A percentile compares a stretch with the other conserved stretches of the same genome.
Evolutionary conservation across 1,284 basidiomycete genomes (phyloP).

Genomic region (Fomitiporia mediterranea): DNA sequence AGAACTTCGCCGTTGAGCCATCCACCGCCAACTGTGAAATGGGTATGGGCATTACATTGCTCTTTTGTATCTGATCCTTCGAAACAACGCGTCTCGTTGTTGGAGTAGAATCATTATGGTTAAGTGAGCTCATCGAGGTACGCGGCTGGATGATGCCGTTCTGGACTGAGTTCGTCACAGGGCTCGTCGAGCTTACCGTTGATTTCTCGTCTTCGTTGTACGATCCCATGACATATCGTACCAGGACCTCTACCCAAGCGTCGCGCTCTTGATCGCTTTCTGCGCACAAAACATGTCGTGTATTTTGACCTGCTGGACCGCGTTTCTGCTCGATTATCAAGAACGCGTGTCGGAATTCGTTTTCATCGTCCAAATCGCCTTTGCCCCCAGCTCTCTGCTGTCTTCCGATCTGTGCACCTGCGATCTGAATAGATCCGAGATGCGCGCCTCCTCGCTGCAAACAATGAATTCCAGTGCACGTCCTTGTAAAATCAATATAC

Average conservation of each 20-base stretch:
- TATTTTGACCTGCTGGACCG: slow-evolving; percentile 62
- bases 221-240: slow-evolving; percentile 71
- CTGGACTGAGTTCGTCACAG: slow-evolving; percentile 10
- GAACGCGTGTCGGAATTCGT: slow-evolving; percentile 95
- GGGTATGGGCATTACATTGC: slow-evolving; percentile 39
- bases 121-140: slow-evolving; percentile 52
- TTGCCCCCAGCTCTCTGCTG: slow-evolving; percentile 50
- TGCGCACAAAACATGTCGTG: slow-evolving; percentile 91
- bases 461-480: slow-evolving; percentile 5
- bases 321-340: slow-evolving; percentile 87
- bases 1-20: slow-evolving; percentile 55
- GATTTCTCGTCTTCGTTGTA: slow-evolving; percentile 61
- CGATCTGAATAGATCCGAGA: slow-evolving; percentile 83
- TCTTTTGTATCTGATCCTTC: slow-evolving; percentile 53
- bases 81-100: slow-evolving; percentile 37
- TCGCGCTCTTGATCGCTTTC: slow-evolving; percentile 93
- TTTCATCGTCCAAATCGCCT: slow-evolving; percentile 69
- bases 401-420: slow-evolving; percentile 82
- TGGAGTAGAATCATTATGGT: slow-evolving; percentile 31
- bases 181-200: neutral
- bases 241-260: slow-evolving; percentile 91
- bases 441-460: slow-evolving; percentile 82
- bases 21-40: slow-evolving; percentile 56
- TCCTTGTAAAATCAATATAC: slow-evolving; percentile 31
- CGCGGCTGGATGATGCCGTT: slow-evolving; percentile 36